Conservation (phyloP, 2,329 filamentous ascomycete species). For the Cladosporium halotolerans region DNA sequence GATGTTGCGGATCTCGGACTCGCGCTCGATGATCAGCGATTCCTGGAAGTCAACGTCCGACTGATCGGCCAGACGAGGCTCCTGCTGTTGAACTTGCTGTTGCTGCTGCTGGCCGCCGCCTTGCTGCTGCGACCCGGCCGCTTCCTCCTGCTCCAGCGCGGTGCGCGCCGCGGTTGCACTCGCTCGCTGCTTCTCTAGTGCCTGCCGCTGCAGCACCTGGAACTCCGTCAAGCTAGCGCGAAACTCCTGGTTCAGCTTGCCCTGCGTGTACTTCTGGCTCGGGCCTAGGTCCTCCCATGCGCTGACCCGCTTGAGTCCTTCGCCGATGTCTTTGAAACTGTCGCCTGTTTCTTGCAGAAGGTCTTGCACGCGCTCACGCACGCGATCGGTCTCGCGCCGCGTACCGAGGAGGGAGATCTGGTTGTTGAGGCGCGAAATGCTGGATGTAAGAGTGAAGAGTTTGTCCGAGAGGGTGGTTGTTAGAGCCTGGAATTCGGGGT, state of each 20-base stretch:
- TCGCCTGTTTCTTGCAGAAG: conserved; percentile 79
- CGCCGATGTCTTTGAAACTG: conserved; percentile 84
- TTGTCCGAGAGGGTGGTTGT: conserved; percentile 79
- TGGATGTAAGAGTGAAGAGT: conserved; percentile 81
- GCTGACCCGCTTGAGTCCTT: conserved; percentile 88
- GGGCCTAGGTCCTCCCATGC: conserved; percentile 67
- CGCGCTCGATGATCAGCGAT: conserved; percentile 87
- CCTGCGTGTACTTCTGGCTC: conserved; percentile 92
- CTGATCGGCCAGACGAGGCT: conserved; percentile 77
- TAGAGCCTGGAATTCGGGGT: conserved; percentile 82
- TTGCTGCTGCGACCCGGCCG: conserved; percentile 27
- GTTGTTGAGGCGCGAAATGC: conserved; percentile 75
- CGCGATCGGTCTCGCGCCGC: conserved; percentile 81
- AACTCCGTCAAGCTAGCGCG: conserved; percentile 84
- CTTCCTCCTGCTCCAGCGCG: conserved; percentile 56
- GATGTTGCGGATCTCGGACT: conserved; percentile 94
- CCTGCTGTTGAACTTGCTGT: conserved; percentile 52
- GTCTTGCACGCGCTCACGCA: conserved; percentile 84
- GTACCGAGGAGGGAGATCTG: conserved; percentile 84
- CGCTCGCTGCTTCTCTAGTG: conserved; percentile 86
- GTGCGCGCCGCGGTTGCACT: conserved; percentile 77
- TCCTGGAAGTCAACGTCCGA: conserved; percentile 98
- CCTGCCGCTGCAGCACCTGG: conserved; percentile 80
- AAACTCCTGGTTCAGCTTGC: conserved; percentile 91
- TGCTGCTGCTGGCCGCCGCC: conserved; percentile 50